Evolutionary conservation across 1,139 yeast genomes (phyloP), one percentile per base, ranked within the genome.

Genomic region (Martiniozyma asiatica): DNA sequence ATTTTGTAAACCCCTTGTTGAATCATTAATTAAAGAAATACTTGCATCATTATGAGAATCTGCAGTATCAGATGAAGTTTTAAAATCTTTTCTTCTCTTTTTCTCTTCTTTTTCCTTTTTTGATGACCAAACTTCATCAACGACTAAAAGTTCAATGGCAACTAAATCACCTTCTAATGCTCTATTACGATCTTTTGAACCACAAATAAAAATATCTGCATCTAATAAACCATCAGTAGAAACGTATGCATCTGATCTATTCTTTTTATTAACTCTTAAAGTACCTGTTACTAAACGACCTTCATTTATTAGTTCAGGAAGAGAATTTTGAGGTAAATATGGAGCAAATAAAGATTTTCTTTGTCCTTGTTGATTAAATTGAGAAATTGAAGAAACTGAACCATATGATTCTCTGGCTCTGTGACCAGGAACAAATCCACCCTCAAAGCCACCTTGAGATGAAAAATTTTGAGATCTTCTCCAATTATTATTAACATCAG

Each of bases 131-230:
- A 89, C 98, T 52, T 89, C 98, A 54, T 89, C 96, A 16, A 89
- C 98, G 13, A 82, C 84, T 36, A 89, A 68, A 38, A 89, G 65
- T 54, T 89, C 98, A 14, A 89, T 85, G 0, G 98, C 98, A 21
- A 89, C 98, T 36, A 84, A 61, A 53, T 89, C 98, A 33, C 97
- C 96, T 57, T 89, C 98, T 32, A 89, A 63, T 8, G 98, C 97
- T 51, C 98, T 75, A 56, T 89, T 89, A 53, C 98, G 81, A 56
- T 89, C 98, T 54, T 89, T 89, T n/a, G 97, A 87, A 9, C 98
- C 98, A 61, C 97, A 92, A 42, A 89, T 89, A 51, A 85, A 89
- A 39, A 89, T 84, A 55, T 89, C 98, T 0, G 97, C 94, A 56
- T 89, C 98, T 40, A 89, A 65, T 26, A 87, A 67, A 3, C 96